Percentiles rank a stretch among this genome's conserved stretches.
These are phyloP conservation scores for Bromus sterilis DNA, from an alignment of 176 grass and related monocot genomes.

Conservation along the genomic window DNA sequence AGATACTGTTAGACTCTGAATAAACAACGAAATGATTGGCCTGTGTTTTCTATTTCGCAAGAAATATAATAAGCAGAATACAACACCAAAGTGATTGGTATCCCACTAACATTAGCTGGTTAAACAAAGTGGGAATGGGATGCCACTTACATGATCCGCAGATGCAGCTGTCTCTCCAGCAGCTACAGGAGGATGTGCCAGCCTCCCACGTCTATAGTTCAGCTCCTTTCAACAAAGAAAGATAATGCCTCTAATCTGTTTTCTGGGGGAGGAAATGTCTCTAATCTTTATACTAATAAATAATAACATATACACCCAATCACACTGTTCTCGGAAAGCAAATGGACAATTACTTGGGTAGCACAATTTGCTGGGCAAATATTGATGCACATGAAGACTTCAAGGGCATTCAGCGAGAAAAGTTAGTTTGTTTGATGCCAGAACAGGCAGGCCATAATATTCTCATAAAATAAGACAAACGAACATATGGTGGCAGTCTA, in stretches of 20 bases:
- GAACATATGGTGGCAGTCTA: no score
- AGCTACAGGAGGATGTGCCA: not conserved
- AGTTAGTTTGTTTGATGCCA: not conserved
- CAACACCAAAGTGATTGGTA: conserved; percentile 19
- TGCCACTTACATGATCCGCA: conserved; percentile 21
- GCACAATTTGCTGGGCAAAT: not conserved
- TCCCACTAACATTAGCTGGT: conserved; percentile 33
- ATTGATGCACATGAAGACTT: not conserved
- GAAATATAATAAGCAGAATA: not conserved
- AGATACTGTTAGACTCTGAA: not conserved
- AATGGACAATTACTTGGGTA: not conserved
- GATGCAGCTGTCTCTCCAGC: conserved; percentile 4
- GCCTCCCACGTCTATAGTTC: conserved; percentile 20
- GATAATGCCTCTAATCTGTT: not conserved
- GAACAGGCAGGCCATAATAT: not conserved
- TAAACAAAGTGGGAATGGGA: conserved; percentile 24
- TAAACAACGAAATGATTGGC: not conserved
- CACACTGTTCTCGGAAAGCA: not conserved
- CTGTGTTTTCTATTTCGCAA: not conserved
- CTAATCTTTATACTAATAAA: not conserved
- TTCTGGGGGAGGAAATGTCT: no score
- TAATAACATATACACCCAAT: not conserved
- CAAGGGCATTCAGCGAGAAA: not conserved
- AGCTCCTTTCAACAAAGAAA: not conserved
- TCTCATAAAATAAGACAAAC: no score